A percentile compares a stretch with the other conserved stretches of the same genome.
phyloP scores from a whole-genome alignment of 345 rosid genomes.

The Raphanus sativus region DNA sequence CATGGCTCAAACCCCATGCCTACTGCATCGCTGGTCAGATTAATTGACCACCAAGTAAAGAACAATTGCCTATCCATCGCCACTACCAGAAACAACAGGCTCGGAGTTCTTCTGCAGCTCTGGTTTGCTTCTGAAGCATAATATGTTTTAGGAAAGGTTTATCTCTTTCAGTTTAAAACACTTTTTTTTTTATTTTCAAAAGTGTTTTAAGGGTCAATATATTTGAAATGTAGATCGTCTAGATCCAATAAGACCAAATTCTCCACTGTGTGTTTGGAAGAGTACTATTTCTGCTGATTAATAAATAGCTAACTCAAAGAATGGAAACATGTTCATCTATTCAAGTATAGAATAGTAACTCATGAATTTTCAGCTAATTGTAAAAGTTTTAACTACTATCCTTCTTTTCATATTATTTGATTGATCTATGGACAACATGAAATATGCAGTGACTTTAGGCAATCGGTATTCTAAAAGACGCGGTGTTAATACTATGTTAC shows the following conservation, averaged over 20 bases:
- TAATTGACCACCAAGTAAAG: no score
- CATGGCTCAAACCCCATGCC: no score
- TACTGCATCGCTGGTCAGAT: no score
- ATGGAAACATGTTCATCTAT: not conserved
- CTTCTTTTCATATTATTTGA: not conserved
- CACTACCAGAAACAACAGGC: no score
- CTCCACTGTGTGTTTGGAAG: not conserved
- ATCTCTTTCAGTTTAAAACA: not conserved
- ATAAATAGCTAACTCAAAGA: not conserved
- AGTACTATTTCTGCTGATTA: not conserved
- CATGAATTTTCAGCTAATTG: not conserved
- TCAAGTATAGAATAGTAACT: not conserved
- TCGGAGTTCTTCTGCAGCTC: no score
- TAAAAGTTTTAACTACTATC: not conserved
- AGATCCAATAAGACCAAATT: not conserved
- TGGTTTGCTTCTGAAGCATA: no score
- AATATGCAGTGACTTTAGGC: not conserved
- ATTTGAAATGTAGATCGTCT: not conserved
- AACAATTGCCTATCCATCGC: no score
- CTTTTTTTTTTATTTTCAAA: not conserved
- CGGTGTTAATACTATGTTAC: not conserved
- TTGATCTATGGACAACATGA: not conserved
- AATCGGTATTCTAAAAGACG: not conserved
- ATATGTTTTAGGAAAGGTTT: no score
- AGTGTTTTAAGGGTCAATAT: not conserved